These are phyloP conservation scores for Wickerhamiella galacta DNA, from an alignment of 805 yeast species.

Conservation along the genomic window DNA sequence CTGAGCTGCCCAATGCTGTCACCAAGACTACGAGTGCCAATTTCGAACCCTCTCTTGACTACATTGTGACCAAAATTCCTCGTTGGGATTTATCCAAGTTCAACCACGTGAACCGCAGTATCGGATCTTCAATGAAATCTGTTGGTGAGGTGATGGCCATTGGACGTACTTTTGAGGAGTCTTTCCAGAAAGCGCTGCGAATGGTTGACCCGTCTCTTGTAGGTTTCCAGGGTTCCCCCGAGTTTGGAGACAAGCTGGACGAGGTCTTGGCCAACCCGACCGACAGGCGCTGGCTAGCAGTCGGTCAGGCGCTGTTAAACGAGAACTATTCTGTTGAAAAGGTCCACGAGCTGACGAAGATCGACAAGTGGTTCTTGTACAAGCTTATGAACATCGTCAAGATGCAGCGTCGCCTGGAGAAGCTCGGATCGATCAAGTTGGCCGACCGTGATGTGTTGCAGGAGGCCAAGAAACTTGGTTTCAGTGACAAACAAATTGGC, in stretches of 20 bases:
- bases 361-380: constrained; percentile 90
- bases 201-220: constrained; percentile 78
- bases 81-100: constrained; percentile 96
- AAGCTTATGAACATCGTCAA: constrained; percentile 86
- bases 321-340: constrained; percentile 81
- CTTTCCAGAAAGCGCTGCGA: constrained; percentile 93
- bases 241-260: constrained; percentile 61
- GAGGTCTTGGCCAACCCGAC: constrained; percentile 90
- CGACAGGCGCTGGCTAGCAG: constrained; percentile 93
- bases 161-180: constrained; percentile 94
- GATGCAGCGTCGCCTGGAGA: constrained; percentile 37
- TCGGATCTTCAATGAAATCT: constrained; percentile 94
- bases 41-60: constrained; percentile 93
- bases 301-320: constrained; percentile 88
- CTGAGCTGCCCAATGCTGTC: constrained; percentile 90
- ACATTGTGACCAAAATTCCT: constrained; percentile 93
- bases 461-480: constrained; percentile 84
- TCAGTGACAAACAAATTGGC: constrained; percentile 89
- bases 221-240: constrained; percentile 77
- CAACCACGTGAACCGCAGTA: constrained; percentile 83
- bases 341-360: constrained; percentile 82
- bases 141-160: constrained; percentile 99
- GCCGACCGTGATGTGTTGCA: constrained; percentile 40
- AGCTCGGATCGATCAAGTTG: constrained; percentile 26
- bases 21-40: constrained; percentile 92